Base-by-base conservation (phyloP, 129 eudicot genomes). In the Centaurea solstitialis region DNA sequence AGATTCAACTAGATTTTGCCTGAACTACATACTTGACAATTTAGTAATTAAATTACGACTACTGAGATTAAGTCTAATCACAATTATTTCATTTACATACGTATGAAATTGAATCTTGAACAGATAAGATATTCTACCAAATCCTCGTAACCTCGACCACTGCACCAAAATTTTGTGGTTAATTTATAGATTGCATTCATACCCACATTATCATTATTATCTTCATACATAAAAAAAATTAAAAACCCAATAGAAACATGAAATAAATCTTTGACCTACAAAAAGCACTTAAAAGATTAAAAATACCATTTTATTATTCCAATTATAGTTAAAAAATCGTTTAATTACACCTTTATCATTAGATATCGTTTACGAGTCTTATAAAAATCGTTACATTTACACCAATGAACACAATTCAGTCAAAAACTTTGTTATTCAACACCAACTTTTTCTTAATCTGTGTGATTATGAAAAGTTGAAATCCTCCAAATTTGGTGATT, bases 401-500 rank as follows among this genome's bases (percentile, higher is more conserved):
- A 57, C 65, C 22, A 26, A 57, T 17, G 22, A 57, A 57, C 22
- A 57, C 65, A n/a, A 17, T 57, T 57, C 22, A 17, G 65, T 57
- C 65, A 57, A 57, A 26, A 57, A 57, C 18, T 57, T 57, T 57
- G n/a, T 57, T n/a, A 57, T 57, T 57, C 65, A 57, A 57, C 1
- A 22, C 17, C 68, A 64, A 64, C 28, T 64, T 64, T 64, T 20
- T 61, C 26, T 6, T 38, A 2, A 70, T 37, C 7, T n/a, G 5
- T n/a, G 5, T 71, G 75, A 26, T 71, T 57, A 30, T 67, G 78
- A 59, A 82, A 82, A 76, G 74, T 43, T 39, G 79, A 57, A 81
- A 38, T 26, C 50, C 21, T 76, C 50, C 67, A 22, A 82, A 70
- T 45, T 22, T 40, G 39, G 78, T 73, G 39, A 59, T 35, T 7